phyloP scores from a whole-genome alignment of 176 grass and related monocot genomes.

The Ananas comosus region DNA sequence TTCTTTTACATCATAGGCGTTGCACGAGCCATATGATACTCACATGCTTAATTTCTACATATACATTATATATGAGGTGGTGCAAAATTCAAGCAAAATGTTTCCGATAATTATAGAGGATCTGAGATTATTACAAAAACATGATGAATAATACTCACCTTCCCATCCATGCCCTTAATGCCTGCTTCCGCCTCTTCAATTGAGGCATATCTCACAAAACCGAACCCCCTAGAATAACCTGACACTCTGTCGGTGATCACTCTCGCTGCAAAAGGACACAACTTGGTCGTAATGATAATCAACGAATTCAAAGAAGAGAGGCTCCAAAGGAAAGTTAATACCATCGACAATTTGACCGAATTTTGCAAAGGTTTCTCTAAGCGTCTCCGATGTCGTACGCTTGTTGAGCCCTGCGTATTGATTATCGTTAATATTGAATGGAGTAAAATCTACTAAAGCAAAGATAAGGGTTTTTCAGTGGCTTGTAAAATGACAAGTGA shows the following conservation, averaged over 20 bases:
- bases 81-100: no score
- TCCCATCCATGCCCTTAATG: slow-evolving; percentile 86
- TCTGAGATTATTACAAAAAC: not conserved
- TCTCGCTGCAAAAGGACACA: slow-evolving; percentile 39
- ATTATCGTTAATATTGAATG: no score
- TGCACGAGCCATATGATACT: no score
- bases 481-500: no score
- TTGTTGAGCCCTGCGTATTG: slow-evolving; percentile 60
- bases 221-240: slow-evolving; percentile 83
- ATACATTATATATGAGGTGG: no score
- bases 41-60: no score
- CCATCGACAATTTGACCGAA: slow-evolving; percentile 67
- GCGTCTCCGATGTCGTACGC: slow-evolving; percentile 44
- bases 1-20: no score
- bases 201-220: slow-evolving; percentile 75
- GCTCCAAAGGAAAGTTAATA: slow-evolving; percentile 20
- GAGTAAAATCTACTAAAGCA: no score
- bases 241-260: slow-evolving; percentile 72
- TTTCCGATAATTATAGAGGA: not conserved
- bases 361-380: slow-evolving; percentile 56
- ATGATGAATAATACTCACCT: slow-evolving; percentile 31
- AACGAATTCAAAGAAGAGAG: not conserved
- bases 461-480: no score
- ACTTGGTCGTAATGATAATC: slow-evolving; percentile 1
- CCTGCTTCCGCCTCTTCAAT: slow-evolving; percentile 54